These are phyloP conservation scores for Deuterostichococcus epilithicus DNA, from an alignment of 139 green algal genomes.

Conservation along the genomic window DNA sequence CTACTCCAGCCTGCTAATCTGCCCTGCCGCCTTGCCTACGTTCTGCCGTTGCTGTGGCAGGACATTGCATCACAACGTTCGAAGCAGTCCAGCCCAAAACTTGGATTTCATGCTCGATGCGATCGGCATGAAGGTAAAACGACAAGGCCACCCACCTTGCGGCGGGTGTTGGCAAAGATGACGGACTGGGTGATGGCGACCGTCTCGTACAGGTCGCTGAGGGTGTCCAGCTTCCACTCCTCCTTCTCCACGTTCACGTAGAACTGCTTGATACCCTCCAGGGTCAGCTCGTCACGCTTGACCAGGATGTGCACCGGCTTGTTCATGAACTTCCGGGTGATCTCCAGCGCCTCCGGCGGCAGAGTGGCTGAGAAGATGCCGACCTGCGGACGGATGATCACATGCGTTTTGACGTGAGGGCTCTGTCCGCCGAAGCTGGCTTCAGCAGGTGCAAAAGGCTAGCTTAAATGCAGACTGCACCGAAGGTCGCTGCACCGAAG, in stretches of 20 bases:
- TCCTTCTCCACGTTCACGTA: slow-evolving; percentile 82
- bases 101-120: too few species aligned
- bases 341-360: slow-evolving; percentile 97
- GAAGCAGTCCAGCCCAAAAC: too few species aligned
- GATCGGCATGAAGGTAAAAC: background rate
- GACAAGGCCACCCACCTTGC: slow-evolving; percentile 75
- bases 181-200: slow-evolving; percentile 99
- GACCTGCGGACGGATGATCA: slow-evolving; percentile 57
- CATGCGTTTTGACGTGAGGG: background rate
- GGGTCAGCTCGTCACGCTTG: slow-evolving; percentile 99
- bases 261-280: slow-evolving; percentile 99
- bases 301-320: slow-evolving; percentile 99
- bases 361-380: slow-evolving; percentile 99
- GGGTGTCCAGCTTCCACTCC: slow-evolving; percentile 99
- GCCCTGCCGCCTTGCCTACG: too few species aligned
- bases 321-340: slow-evolving; percentile 99
- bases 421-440: background rate
- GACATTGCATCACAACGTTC: too few species aligned
- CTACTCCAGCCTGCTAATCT: too few species aligned
- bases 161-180: slow-evolving; percentile 99
- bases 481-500: background rate
- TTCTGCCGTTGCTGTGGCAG: too few species aligned
- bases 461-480: background rate
- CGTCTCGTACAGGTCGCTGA: slow-evolving; percentile 99
- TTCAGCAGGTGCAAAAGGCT: background rate